Evolutionary conservation across 2,329 filamentous ascomycete genomes (phyloP), one percentile per base, ranked within the genome.

Genomic region (Calonectria ilicicola): DNA sequence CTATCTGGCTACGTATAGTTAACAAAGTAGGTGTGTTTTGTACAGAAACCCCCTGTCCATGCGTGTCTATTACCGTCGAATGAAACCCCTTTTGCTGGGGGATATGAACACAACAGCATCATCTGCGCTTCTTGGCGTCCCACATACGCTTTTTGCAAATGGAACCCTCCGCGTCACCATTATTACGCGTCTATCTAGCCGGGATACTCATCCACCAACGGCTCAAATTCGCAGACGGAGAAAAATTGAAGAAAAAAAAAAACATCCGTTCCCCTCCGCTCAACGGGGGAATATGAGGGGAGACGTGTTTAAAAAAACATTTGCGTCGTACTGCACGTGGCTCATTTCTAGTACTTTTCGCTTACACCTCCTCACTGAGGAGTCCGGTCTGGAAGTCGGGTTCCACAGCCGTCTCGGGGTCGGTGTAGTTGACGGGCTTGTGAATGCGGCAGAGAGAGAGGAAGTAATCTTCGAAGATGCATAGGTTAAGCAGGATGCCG

Each of bases 391-490:
- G 81, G 69, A 82, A 81, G 46, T 84, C 80, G 15, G 77, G 73
- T 38, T 85, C 83, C 23, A 82, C 80, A 2, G 82, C 81, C 6
- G 80, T 84, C 65, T 84, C 83, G 21, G 80, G 77, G 38, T 85
- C 83, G 32, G 81, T 82, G 75, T 81, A 81, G 78, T 85, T 84
- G 75, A 84, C 80, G 17, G 92, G 92, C 84, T 93, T 94, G 80
- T 94, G 90, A 38, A 94, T 91, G 66, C 91, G 86, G 47, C 93
- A 79, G 17, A 87, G 77, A 85, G 88, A 91, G 42, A 94, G 83
- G 80, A 94, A 93, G 79, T 91, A 93, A 77, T 94, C 93, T 80
- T 94, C 93, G 19, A 94, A 35, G 2, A 90, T 87, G 38, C 93
- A 83, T 67, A 94, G 81, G 80, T 94, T 94, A 67, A 93, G 83